Evolutionary conservation across 2,329 filamentous ascomycete species (phyloP).

Genomic region (Colletotrichum graminicola): DNA sequence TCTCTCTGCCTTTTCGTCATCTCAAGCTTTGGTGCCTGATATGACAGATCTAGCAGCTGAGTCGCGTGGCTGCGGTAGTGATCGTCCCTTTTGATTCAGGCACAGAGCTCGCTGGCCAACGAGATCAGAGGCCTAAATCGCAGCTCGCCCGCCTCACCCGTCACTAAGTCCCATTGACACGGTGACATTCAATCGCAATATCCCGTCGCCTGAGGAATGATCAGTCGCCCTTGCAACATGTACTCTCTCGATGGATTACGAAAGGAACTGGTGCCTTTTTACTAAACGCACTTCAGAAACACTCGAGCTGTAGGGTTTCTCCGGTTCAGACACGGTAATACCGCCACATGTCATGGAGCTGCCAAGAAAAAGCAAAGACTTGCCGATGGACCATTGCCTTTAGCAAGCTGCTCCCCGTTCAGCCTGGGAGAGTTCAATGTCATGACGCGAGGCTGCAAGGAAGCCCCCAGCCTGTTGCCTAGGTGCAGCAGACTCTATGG

Average conservation of each 20-base stretch:
- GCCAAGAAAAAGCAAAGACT: background rate
- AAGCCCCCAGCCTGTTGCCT: slow-evolving; percentile 3
- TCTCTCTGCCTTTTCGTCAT: background rate
- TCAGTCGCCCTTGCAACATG: slow-evolving; percentile 15
- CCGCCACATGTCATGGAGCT: background rate
- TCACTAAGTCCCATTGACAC: slow-evolving; percentile 15
- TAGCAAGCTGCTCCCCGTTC: slow-evolving; percentile 24
- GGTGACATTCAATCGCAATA: slow-evolving; percentile 16
- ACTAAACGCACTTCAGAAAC: background rate
- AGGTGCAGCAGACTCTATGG: slow-evolving; percentile 18
- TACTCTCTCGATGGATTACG: slow-evolving; percentile 21
- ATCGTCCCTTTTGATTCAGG: slow-evolving; percentile 8
- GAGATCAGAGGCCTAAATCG: slow-evolving; percentile 15
- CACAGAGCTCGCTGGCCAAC: slow-evolving; percentile 12
- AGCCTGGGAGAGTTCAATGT: slow-evolving; percentile 1
- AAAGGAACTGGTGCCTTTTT: slow-evolving; percentile 5
- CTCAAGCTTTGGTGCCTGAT: background rate
- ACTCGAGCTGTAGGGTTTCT: slow-evolving; percentile 4
- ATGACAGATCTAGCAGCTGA: slow-evolving; percentile 8
- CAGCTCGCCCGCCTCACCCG: slow-evolving; percentile 9
- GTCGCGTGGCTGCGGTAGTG: slow-evolving; percentile 28
- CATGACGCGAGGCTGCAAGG: slow-evolving; percentile 34
- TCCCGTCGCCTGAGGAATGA: slow-evolving; percentile 21
- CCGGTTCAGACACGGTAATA: background rate
- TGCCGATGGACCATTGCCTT: background rate